Conservation (phyloP, 176 grass and related monocot species). For the Avena eriantha region DNA sequence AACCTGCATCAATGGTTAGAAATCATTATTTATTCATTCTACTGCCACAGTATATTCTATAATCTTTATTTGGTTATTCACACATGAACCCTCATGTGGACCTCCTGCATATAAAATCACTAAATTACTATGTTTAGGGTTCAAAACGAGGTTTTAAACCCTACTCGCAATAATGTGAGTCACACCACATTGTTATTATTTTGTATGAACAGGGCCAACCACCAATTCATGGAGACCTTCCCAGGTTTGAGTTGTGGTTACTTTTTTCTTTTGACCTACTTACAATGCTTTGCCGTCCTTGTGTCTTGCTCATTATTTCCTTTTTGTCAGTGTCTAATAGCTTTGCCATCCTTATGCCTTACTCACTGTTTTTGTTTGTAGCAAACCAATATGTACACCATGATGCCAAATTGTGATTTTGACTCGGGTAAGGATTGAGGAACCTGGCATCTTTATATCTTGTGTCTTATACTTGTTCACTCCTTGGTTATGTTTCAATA, state of each 20-base stretch:
- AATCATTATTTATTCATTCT: slow-evolving; percentile 16
- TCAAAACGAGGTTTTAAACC: slow-evolving; percentile 1
- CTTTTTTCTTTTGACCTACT: background rate
- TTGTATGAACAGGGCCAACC: slow-evolving; percentile 53
- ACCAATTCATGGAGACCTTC: slow-evolving; percentile 69
- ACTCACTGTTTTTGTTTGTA: slow-evolving; percentile 45
- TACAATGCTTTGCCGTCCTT: background rate
- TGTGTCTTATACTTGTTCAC: background rate
- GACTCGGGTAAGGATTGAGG: slow-evolving; percentile 49
- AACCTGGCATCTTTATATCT: slow-evolving; percentile 9
- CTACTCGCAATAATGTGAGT: background rate
- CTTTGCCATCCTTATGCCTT: background rate
- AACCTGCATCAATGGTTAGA: slow-evolving; percentile 73
- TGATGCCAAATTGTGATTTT: slow-evolving; percentile 49
- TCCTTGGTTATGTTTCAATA: slow-evolving; percentile 46
- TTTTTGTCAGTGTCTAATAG: background rate
- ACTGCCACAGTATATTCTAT: too few species aligned
- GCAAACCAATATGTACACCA: slow-evolving; percentile 55
- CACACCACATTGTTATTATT: slow-evolving; percentile 27
- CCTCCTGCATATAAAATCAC: background rate
- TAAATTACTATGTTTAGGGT: background rate
- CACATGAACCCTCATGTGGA: too few species aligned
- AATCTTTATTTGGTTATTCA: too few species aligned
- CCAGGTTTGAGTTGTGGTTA: slow-evolving; percentile 55
- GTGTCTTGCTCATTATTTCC: background rate